Evolutionary conservation across 2,329 filamentous ascomycete genomes (phyloP), one percentile per base, ranked within the genome.

Genomic region (Tolypocladium amazonense): DNA sequence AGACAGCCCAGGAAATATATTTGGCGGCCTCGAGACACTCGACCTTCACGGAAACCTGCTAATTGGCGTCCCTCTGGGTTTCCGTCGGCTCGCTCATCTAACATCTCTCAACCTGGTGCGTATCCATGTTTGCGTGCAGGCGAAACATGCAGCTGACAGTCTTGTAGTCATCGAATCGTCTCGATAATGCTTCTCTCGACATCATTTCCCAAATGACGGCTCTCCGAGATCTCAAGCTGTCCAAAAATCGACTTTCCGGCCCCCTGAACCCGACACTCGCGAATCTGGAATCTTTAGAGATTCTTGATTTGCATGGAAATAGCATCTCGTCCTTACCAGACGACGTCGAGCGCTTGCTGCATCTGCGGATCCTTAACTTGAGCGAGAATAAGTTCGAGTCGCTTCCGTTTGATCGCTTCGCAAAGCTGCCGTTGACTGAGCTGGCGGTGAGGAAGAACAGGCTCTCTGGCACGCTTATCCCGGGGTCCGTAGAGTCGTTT

Each of bases 21-120:
- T 97, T 74, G 88, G 85, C 2, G 90, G 87, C 0, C 72, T 97
- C 0, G 90, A 96, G 70, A 83, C 83, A 5, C 74, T 97, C 9
- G 92, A 97, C 69, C 71, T 97, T 61, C 94, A 96, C 70, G 90
- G 91, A 25, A 99, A 99, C 69, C 74, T 84, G 53, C 78, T 99
- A 23, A 80, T 81, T 57, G 77, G 82, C 35, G 72, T 97, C 52
- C 94, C 94, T 0, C 71, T 87, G 64, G 93, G 94, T 0, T 70
- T 97, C 60, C 81, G 89, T 64, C 81, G 87, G 57, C 78, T 97
- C 43, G 80, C 86, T 56, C 78, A 87, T 62, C 79, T 99, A 59
- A 92, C 90, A 1, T 88, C 84, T 4, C 77, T 99, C 56, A 97
- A 97, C 66, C 72, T 99, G 68, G 88, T 90, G 77, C 69, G 84